Evolutionary conservation across 2,329 filamentous ascomycete species (phyloP).

Genomic region (Penicillium decumbens): DNA sequence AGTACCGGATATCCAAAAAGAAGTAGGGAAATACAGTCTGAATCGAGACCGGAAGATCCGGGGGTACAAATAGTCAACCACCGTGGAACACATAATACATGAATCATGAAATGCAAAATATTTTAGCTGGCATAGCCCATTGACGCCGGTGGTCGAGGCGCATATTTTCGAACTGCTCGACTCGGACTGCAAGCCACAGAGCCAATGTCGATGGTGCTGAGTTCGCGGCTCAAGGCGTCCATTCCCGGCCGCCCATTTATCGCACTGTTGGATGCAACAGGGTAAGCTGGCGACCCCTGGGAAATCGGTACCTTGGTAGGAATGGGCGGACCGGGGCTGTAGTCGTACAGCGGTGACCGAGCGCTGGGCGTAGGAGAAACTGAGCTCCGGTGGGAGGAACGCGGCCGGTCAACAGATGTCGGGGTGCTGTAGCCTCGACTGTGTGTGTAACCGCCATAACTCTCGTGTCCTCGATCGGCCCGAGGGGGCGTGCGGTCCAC

Average conservation of each 20-base stretch:
- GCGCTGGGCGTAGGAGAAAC: conserved; percentile 29
- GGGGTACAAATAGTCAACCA: conserved; percentile 3
- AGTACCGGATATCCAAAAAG: conserved; percentile 9
- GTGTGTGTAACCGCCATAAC: conserved; percentile 15
- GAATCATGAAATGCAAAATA: conserved; percentile 8
- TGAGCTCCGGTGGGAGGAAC: conserved; percentile 26
- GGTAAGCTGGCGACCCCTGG: conserved; percentile 28
- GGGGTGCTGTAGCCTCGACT: conserved; percentile 24
- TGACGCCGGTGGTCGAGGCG: conserved; percentile 23
- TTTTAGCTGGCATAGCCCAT: conserved; percentile 30
- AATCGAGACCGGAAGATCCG: conserved; percentile 6
- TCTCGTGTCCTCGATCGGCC: conserved; percentile 13
- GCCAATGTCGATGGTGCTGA: conserved; percentile 51
- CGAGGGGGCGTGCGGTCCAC: conserved; percentile 25
- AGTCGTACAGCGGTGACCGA: conserved; percentile 32
- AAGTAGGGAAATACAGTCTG: conserved; percentile 4
- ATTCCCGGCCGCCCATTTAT: conserved; percentile 23
- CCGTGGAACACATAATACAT: conserved; percentile 17
- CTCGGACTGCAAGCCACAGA: conserved; percentile 29
- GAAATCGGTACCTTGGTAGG: conserved; percentile 43
- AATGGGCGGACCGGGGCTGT: conserved; percentile 36
- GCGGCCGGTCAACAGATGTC: conserved; percentile 20
- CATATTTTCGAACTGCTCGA: conserved; percentile 32
- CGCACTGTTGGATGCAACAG: conserved; percentile 27
- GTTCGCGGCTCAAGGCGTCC: conserved; percentile 55